Base-by-base conservation (phyloP, 176 grass and related monocot species). In the Juncus effusus region DNA sequence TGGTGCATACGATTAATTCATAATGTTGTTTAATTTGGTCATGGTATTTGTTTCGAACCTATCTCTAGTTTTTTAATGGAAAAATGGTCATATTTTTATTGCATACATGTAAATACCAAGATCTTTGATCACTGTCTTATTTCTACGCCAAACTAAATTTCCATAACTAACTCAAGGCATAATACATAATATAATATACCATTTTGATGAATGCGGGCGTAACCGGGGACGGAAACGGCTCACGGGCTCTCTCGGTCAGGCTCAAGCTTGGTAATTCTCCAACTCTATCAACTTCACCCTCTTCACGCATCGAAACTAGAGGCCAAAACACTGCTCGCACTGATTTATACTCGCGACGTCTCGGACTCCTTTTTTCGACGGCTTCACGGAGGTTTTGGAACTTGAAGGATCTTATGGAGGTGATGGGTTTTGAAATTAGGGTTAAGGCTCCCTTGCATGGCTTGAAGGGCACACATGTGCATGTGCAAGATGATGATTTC, bases 301-400 rank as follows among this genome's bases (percentile, higher is more conserved):
- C 52, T 11, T 72, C 44, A 4, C 44, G 53, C 70, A 58, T 80
- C 5, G 78, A 81, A 16, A 72, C 36, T 36, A 79, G 15, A 3
- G 62, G 78, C 78, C 70, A 68, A 45, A 81, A 74, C 54, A 74
- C 78, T 1, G 62, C 70, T 8, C 42, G 70, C 54, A 75, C 53
- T 28, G 71, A 75, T 10, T 73, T 56, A 51, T 65, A 81, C 13
- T 51, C 40, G 0, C 35, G 16, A 6, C 54, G 50, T 13, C 15
- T 64, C 28, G 54, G 40, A 41, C 36, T 58, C 12, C 53, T 13
- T 19, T 67, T 79, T 10, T 72, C 60, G 13, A 61, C 37, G 8
- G 63, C 38, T 42, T 47, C 54, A 4, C 59, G 77, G 35, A 72
- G 57, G 59, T 38, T 57, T 15, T 51, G 55, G 7, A 70, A 62